These are phyloP conservation scores for Daedalea quercina DNA, from an alignment of 768 basidiomycete species.

Conservation along the genomic window DNA sequence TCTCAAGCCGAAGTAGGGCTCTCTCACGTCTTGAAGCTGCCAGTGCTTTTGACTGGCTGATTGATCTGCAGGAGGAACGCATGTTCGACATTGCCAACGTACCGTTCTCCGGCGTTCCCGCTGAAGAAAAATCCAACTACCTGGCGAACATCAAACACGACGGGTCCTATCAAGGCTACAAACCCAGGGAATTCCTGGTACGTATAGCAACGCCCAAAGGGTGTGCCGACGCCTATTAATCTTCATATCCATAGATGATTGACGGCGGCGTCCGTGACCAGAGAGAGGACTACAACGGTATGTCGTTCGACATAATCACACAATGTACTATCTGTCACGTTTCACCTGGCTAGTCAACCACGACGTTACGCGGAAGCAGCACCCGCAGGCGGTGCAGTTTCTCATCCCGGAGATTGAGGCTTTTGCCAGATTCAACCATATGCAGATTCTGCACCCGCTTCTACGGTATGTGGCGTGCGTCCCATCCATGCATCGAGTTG, in stretches of 20 bases:
- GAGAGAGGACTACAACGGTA: conserved; percentile 56
- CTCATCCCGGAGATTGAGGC: conserved; percentile 45
- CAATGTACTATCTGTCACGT: neutral
- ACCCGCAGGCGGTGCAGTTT: conserved; percentile 44
- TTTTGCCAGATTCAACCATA: conserved; percentile 46
- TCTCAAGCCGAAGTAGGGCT: conserved; percentile 16
- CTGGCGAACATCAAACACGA: conserved; percentile 29
- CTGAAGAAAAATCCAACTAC: conserved; percentile 27
- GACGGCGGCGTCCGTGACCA: conserved; percentile 56
- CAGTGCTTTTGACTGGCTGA: too few species aligned
- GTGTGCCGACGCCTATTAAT: neutral
- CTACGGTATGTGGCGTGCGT: conserved; percentile 33
- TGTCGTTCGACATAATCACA: conserved; percentile 9
- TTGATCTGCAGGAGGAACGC: conserved; percentile 19
- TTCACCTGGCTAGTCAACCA: conserved; percentile 36
- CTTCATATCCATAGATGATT: conserved; percentile 36
- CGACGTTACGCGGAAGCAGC: conserved; percentile 37
- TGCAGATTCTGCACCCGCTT: conserved; percentile 42
- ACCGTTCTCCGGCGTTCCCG: conserved; percentile 25
- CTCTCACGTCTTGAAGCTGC: neutral
- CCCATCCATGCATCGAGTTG: conserved; percentile 5
- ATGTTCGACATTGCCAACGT: conserved; percentile 32
- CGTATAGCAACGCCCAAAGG: neutral
- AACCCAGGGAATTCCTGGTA: conserved; percentile 49
- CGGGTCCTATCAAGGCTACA: conserved; percentile 51